These are phyloP conservation scores for Collariella sp. DNA, from an alignment of 495 filamentous ascomycete species.

Conservation along the genomic window DNA sequence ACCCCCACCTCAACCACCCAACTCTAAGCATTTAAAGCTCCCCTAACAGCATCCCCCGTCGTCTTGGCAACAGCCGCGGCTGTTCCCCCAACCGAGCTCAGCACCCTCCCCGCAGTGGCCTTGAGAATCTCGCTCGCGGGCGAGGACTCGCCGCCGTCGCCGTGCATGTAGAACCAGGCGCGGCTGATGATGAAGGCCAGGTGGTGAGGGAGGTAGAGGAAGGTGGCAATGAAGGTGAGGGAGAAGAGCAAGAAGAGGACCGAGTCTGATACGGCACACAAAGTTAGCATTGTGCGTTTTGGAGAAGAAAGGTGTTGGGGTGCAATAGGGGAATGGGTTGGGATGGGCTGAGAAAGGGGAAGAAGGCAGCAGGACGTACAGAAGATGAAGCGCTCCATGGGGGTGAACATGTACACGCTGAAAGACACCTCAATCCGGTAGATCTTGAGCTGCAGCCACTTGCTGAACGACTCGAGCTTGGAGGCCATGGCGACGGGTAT, in stretches of 20 bases:
- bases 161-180: constrained; percentile 89
- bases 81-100: constrained; percentile 22
- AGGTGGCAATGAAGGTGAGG: constrained; percentile 75
- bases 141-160: constrained; percentile 42
- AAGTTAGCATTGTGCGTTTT: not conserved
- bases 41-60: constrained; percentile 20
- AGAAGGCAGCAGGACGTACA: constrained; percentile 27
- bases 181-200: constrained; percentile 66
- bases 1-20: not conserved
- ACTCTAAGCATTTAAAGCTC: constrained; percentile 27
- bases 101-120: constrained; percentile 18
- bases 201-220: constrained; percentile 89
- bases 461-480: constrained; percentile 34
- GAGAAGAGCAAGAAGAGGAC: constrained; percentile 79
- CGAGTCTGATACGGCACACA: constrained; percentile 56
- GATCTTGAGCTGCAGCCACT: constrained; percentile 41
- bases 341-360: not conserved
- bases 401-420: constrained; percentile 41
- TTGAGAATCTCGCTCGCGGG: constrained; percentile 27
- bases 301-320: not conserved
- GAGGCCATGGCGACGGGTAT: constrained; percentile 26
- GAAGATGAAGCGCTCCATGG: constrained; percentile 38
- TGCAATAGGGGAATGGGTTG: not conserved
- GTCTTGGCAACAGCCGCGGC: constrained; percentile 21
- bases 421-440: constrained; percentile 43